These are phyloP conservation scores for Vaccinium myrtillus DNA, from an alignment of 148 eudicot species.

Conservation along the genomic window DNA sequence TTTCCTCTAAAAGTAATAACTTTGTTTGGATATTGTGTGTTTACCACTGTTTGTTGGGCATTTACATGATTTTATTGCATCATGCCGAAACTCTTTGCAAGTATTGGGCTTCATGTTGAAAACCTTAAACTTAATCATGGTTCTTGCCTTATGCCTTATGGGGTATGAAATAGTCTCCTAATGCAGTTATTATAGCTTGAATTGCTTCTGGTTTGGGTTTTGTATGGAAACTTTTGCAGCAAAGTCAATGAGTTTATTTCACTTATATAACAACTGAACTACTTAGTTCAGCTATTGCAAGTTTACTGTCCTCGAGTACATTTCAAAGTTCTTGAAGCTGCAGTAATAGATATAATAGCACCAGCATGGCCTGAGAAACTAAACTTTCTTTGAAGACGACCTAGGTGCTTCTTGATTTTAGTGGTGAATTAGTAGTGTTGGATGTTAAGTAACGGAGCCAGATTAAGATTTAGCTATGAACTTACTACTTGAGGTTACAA, in stretches of 20 bases:
- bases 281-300: not conserved
- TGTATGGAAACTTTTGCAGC: not conserved
- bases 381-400: not conserved
- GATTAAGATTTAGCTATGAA: not conserved
- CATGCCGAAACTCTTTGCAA: not conserved
- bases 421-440: not conserved
- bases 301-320: not conserved
- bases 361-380: not conserved
- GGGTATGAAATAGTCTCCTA: not conserved
- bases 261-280: not conserved
- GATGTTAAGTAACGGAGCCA: not conserved
- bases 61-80: not conserved
- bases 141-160: not conserved
- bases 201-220: not conserved
- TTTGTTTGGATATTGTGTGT: not conserved
- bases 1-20: not conserved
- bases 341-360: not conserved
- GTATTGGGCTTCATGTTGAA: no score
- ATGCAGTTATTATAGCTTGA: not conserved
- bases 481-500: not conserved
- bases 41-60: not conserved
- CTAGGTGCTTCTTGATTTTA: not conserved
- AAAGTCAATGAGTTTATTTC: not conserved
- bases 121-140: not conserved
- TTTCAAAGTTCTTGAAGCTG: not conserved